phyloP scores from a whole-genome alignment of 2,329 filamentous ascomycete genomes.

The Colletotrichum liaoningense region DNA sequence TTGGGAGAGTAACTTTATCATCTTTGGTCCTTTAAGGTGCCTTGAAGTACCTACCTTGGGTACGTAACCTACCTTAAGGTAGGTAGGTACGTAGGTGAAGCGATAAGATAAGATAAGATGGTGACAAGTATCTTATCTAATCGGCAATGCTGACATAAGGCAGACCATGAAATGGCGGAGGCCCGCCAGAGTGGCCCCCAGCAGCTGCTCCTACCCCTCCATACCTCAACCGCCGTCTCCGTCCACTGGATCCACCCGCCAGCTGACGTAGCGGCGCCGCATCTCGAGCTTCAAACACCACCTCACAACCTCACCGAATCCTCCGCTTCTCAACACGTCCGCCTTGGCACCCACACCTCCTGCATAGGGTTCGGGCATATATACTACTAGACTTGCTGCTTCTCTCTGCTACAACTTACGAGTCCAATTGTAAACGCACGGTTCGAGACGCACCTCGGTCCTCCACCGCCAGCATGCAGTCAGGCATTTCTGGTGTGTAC shows the following conservation, averaged over 20 bases:
- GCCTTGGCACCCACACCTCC: too few species aligned
- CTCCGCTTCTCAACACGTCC: not conserved
- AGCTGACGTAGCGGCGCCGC: slow-evolving; percentile 31
- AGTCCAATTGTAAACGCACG: not conserved
- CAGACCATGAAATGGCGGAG: not conserved
- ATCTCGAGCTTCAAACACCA: slow-evolving; percentile 17
- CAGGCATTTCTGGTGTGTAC: slow-evolving; percentile 76
- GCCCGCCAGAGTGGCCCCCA: slow-evolving; percentile 2
- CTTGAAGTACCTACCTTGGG: too few species aligned
- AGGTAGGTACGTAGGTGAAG: too few species aligned
- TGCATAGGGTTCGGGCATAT: not conserved
- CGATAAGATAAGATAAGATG: not conserved
- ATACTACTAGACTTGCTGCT: too few species aligned
- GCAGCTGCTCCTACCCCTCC: slow-evolving; percentile 1
- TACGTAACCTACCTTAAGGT: too few species aligned
- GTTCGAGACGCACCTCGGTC: not conserved
- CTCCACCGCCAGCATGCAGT: slow-evolving; percentile 69
- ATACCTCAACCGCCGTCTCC: not conserved
- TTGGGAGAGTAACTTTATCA: too few species aligned
- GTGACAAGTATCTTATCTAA: not conserved
- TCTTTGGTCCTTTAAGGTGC: too few species aligned
- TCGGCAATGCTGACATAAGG: not conserved
- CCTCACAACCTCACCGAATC: not conserved
- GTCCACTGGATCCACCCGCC: slow-evolving; percentile 10
- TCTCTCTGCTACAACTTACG: not conserved